Conservation (phyloP, 2,329 filamentous ascomycete species). For the Sporothrix protearum region DNA sequence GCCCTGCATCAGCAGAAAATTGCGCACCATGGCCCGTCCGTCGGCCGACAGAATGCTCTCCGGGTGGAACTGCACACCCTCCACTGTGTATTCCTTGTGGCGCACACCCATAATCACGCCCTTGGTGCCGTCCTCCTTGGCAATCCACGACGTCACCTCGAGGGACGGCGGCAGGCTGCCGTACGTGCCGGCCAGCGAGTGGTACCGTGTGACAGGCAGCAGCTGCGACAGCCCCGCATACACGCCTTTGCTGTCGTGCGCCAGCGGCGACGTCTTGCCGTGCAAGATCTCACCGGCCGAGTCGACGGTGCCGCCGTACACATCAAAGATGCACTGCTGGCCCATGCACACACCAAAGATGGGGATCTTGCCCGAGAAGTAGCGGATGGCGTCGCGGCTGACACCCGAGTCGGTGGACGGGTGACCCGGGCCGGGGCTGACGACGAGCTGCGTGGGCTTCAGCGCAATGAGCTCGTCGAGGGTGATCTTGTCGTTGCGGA, state of each 20-base stretch:
- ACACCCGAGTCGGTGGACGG: constrained; percentile 87
- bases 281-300: constrained; percentile 95
- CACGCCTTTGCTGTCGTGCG: constrained; percentile 87
- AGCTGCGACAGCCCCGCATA: constrained; percentile 77
- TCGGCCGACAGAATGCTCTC: constrained; percentile 93
- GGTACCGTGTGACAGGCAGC: constrained; percentile 88
- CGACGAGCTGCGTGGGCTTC: constrained; percentile 87
- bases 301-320: constrained; percentile 85
- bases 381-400: constrained; percentile 82
- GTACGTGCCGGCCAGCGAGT: constrained; percentile 90
- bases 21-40: constrained; percentile 84
- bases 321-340: constrained; percentile 95
- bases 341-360: constrained; percentile 99
- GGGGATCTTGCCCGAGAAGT: constrained; percentile 93
- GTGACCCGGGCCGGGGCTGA: constrained; percentile 94
- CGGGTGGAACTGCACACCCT: constrained; percentile 96
- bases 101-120: constrained; percentile 95
- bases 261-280: constrained; percentile 89
- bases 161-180: constrained; percentile 79
- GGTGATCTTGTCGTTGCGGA: constrained; percentile 86
- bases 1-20: constrained; percentile 82
- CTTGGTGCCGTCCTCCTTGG: constrained; percentile 69
- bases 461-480: constrained; percentile 77
- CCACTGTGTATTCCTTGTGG: constrained; percentile 85
- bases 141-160: constrained; percentile 87